Conservation (phyloP, 768 basidiomycete genomes). For the Auriscalpium microsporum region DNA sequence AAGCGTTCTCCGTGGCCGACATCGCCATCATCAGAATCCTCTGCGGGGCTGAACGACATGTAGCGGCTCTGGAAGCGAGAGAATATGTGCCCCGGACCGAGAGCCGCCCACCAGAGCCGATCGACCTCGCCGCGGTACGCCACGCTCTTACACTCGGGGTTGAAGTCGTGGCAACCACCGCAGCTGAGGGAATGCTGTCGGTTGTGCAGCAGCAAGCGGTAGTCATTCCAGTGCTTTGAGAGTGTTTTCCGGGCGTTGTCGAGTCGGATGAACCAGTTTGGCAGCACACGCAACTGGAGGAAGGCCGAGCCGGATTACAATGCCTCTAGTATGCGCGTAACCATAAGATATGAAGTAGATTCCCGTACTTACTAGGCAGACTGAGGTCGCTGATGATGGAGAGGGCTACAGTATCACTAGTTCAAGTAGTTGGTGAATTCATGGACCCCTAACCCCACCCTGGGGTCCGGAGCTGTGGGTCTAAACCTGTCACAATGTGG, state of each 20-base stretch:
- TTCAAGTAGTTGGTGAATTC: too few relatives aligned
- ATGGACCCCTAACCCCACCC: too few relatives aligned
- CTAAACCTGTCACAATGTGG: too few relatives aligned
- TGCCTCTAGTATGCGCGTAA: too few relatives aligned
- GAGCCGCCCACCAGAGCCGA: conserved; percentile 23
- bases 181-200: conserved; percentile 20
- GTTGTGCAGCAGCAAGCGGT: conserved; percentile 19
- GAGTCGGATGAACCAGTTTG: conserved; percentile 21
- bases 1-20: neutral
- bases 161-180: conserved; percentile 1
- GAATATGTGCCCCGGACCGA: conserved; percentile 21
- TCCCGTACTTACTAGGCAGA: too few relatives aligned
- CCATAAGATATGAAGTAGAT: too few relatives aligned
- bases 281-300: conserved; percentile 15
- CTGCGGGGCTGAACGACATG: neutral
- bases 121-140: conserved; percentile 20
- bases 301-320: too few relatives aligned
- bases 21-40: neutral
- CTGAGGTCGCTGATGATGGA: too few relatives aligned
- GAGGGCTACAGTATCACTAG: too few relatives aligned
- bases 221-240: conserved; percentile 15
- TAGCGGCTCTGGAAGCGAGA: conserved; percentile 10
- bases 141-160: conserved; percentile 2
- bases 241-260: neutral
- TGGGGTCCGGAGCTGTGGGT: too few relatives aligned